A percentile compares a stretch with the other conserved stretches of the same genome.
Evolutionary conservation across 169 alveolate genomes (phyloP).

Genomic region (Miamiensis avidus): DNA sequence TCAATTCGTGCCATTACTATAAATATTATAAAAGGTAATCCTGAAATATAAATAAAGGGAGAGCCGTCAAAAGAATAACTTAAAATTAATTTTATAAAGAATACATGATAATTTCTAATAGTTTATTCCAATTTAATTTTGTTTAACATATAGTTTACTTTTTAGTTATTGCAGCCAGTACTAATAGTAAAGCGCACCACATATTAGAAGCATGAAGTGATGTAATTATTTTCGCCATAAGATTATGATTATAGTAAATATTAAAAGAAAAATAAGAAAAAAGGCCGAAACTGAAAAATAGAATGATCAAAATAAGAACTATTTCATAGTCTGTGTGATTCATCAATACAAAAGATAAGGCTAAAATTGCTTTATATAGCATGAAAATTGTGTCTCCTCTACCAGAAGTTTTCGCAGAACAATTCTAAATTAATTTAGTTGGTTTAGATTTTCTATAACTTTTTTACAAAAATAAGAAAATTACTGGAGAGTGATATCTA

Average conservation of each 20-base stretch:
- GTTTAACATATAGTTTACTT: not conserved
- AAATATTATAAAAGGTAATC: conserved; percentile 1
- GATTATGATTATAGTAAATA: conserved; percentile 3
- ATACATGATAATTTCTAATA: not conserved
- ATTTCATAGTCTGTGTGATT: conserved; percentile 6
- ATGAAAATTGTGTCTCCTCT: conserved; percentile 14
- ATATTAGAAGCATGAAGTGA: not conserved
- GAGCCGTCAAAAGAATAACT: conserved; percentile 16
- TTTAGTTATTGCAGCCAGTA: not conserved
- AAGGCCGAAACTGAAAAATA: not conserved
- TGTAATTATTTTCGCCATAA: conserved; percentile 1
- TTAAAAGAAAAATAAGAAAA: conserved; percentile 3
- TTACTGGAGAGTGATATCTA: conserved; percentile 1
- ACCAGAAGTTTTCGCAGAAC: conserved; percentile 8
- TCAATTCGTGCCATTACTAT: not conserved
- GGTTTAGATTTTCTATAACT: too few species aligned
- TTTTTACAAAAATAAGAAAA: not conserved
- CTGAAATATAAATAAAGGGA: not conserved
- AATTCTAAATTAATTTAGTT: not conserved
- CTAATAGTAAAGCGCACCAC: conserved; percentile 14
- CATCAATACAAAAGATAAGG: not conserved
- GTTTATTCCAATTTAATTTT: not conserved
- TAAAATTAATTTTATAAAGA: not conserved
- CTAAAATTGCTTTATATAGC: not conserved
- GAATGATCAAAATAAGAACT: not conserved